A percentile compares a stretch with the other conserved stretches of the same genome.
Evolutionary conservation across 2,329 filamentous ascomycete genomes (phyloP).

Genomic region (Epichloe festucae): DNA sequence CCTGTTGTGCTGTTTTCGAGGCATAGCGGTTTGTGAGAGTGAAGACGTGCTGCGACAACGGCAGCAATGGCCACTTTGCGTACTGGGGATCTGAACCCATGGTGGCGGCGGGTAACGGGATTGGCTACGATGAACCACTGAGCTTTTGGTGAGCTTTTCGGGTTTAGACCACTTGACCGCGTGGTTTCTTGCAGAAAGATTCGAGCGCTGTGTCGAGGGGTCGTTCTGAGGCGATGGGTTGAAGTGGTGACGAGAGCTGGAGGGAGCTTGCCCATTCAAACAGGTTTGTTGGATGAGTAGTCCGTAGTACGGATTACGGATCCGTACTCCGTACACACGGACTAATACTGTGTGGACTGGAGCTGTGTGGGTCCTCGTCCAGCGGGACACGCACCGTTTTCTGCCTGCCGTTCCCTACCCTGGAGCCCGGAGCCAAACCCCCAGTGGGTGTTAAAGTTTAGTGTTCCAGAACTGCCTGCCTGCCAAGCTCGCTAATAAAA

Average conservation of each 20-base stretch:
- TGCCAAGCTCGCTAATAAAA: too few species aligned
- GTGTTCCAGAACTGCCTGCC: too few species aligned
- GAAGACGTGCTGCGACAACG: constrained; percentile 76
- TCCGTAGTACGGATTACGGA: constrained; percentile 2
- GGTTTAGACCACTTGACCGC: not conserved
- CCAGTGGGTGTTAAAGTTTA: too few species aligned
- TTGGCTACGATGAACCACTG: constrained; percentile 13
- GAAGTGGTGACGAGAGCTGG: constrained; percentile 4
- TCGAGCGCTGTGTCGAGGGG: constrained; percentile 8
- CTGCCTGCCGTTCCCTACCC: not conserved
- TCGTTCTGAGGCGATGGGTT: not conserved
- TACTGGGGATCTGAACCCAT: constrained; percentile 77
- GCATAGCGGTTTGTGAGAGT: constrained; percentile 71
- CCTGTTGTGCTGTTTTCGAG: constrained; percentile 51
- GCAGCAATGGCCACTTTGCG: constrained; percentile 70
- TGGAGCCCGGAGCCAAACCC: not conserved
- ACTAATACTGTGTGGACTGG: not conserved
- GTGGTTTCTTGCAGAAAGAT: not conserved
- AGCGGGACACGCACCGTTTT: constrained; percentile 15
- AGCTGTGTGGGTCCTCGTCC: too few species aligned
- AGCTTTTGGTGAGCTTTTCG: constrained; percentile 9
- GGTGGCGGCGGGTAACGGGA: constrained; percentile 22
- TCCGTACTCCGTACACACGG: too few species aligned
- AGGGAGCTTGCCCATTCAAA: not conserved
- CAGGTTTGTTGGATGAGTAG: not conserved